Conservation (phyloP, 345 rosid species). For the Syzygium oleosum region DNA sequence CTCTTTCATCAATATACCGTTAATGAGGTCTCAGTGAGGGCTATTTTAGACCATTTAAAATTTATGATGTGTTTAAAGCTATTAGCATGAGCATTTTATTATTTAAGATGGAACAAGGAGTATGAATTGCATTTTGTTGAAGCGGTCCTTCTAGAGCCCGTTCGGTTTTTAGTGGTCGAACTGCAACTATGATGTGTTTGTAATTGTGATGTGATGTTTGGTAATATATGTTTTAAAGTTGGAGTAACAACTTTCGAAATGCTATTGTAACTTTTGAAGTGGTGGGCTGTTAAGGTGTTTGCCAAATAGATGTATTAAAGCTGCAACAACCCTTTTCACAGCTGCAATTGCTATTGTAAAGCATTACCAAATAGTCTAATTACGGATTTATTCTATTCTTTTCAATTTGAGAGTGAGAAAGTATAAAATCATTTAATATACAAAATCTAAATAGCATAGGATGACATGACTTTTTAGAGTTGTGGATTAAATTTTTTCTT, state of each 20-base stretch:
- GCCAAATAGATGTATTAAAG: too few species aligned
- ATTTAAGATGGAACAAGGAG: background rate
- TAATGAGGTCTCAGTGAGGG: background rate
- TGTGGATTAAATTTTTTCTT: background rate
- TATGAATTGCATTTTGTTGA: background rate
- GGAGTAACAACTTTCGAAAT: too few species aligned
- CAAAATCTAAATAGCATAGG: background rate
- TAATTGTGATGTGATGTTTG: background rate
- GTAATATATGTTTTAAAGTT: background rate
- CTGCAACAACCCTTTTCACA: background rate
- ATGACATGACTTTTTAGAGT: background rate
- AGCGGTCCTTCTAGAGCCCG: background rate
- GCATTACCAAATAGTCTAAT: background rate
- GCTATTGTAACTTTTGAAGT: too few species aligned
- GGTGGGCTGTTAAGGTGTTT: too few species aligned
- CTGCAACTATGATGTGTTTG: background rate
- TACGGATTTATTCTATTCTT: background rate
- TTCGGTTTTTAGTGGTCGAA: background rate
- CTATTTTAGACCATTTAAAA: background rate
- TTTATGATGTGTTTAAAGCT: background rate
- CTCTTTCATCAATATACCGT: background rate
- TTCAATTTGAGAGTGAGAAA: background rate
- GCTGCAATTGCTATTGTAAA: background rate
- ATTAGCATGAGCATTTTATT: background rate
- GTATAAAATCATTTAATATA: background rate